phyloP scores from a whole-genome alignment of 2,329 filamentous ascomycete species.

The Aspergillus sp. region DNA sequence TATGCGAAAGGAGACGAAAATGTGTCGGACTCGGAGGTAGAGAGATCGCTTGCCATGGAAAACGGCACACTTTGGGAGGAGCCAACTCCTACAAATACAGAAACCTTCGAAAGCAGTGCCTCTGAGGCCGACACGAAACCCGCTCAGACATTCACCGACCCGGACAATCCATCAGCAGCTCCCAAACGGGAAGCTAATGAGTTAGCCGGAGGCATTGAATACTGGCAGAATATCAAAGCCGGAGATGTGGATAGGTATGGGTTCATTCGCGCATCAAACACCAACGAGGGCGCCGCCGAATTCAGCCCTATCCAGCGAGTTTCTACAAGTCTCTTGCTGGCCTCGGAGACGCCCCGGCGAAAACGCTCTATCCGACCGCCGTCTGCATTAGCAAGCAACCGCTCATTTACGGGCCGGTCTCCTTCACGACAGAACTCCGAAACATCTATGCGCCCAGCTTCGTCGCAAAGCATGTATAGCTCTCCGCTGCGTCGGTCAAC shows the following conservation, averaged over 20 bases:
- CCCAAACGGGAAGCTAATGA: slow-evolving; percentile 56
- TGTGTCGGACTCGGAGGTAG: slow-evolving; percentile 45
- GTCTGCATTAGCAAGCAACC: slow-evolving; percentile 47
- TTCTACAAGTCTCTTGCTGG: slow-evolving; percentile 58
- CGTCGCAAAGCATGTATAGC: slow-evolving; percentile 47
- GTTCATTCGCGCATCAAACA: slow-evolving; percentile 51
- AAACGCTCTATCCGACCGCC: slow-evolving; percentile 53
- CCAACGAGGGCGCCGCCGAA: slow-evolving; percentile 32
- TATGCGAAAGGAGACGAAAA: slow-evolving; percentile 62
- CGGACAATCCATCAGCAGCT: slow-evolving; percentile 29
- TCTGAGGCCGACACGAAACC: slow-evolving; percentile 29
- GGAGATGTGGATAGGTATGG: slow-evolving; percentile 65
- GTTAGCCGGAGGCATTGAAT: slow-evolving; percentile 63
- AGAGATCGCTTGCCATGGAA: slow-evolving; percentile 36
- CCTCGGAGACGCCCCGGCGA: slow-evolving; percentile 56
- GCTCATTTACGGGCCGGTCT: slow-evolving; percentile 45
- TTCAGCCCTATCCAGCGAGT: slow-evolving; percentile 56
- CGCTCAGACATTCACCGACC: slow-evolving; percentile 27
- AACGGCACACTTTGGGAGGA: slow-evolving; percentile 45
- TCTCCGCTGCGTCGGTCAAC: slow-evolving; percentile 41
- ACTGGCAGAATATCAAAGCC: slow-evolving; percentile 62
- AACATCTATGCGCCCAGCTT: slow-evolving; percentile 46
- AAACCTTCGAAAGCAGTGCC: slow-evolving; percentile 27
- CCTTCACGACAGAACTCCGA: slow-evolving; percentile 43
- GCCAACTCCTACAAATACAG: slow-evolving; percentile 26